Base-by-base conservation (phyloP, 768 basidiomycete genomes). In the Lactarius akahatsu region DNA sequence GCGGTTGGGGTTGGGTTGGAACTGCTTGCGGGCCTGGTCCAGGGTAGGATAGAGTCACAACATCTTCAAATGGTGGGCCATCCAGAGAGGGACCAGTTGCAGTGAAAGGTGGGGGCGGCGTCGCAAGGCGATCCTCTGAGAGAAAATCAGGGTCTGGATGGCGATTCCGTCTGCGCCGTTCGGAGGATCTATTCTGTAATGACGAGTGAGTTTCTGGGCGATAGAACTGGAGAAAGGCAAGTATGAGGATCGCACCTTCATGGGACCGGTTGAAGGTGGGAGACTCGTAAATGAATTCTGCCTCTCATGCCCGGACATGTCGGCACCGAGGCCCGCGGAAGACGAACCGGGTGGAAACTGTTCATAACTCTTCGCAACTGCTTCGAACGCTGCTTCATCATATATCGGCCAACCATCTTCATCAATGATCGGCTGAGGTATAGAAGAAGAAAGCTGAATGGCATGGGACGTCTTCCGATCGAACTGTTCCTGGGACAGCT, bases 81-180 rank as follows among this genome's bases (percentile, higher is more conserved):
- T 81, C 78, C 0, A 76, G 70, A 30, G 75, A 75, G 6, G 79
- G 76, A 1, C 75, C 80, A 13, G 75, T 72, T 0, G 76, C 62
- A 16, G 75, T 71, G 69, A 80, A 82, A 9, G 79, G 77, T 0
- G 82, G 82, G 1, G 81, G 81, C 40, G 75, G 77, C 40, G 72
- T 71, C 16, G 61, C 60, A 11, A 34, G 55, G 41, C 70, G 65
- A n/a, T 13, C 28, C 50, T 54, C 65, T 43, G 36, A 16, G 38
- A n/a, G n/a, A 57, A 34, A 61, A 23, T 63, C 56, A 55, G 45
- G 20, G 11, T 54, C 62, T n/a, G 52, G 26, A 2, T 13, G 20
- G 28, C 34, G n/a, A 36, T 47, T 55, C 28, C 23, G 50, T 16
- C 59, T 61, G 34, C 43, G 55, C 28, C 59, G 64, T n/a, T 59